Percentiles rank a stretch among this genome's conserved stretches.
Evolutionary conservation across 2,329 filamentous ascomycete species (phyloP).

Genomic region (Davidsoniella virescens): DNA sequence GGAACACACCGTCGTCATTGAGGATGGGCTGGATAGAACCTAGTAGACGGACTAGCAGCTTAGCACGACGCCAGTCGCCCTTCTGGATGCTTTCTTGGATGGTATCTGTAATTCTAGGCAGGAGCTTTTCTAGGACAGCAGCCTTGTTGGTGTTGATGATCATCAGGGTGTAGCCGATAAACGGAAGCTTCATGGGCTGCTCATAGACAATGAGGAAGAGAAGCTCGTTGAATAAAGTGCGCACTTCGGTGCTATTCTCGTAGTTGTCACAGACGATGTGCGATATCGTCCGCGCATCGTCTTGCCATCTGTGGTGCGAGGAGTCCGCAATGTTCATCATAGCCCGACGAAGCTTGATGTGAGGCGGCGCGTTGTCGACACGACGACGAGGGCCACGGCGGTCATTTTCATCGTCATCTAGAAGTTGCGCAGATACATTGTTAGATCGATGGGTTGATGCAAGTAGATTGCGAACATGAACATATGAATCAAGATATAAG

Average conservation of each 20-base stretch:
- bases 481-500: too few relatives aligned
- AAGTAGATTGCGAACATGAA: neutral
- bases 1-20: constrained; percentile 72
- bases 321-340: constrained; percentile 70
- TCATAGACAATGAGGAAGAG: constrained; percentile 64
- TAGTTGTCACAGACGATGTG: constrained; percentile 66
- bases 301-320: constrained; percentile 59
- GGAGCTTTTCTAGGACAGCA: constrained; percentile 55
- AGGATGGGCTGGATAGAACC: constrained; percentile 70
- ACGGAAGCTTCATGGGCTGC: constrained; percentile 96
- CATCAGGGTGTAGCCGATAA: constrained; percentile 69
- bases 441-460: neutral
- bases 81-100: constrained; percentile 50
- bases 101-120: constrained; percentile 43
- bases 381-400: constrained; percentile 61
- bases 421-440: neutral
- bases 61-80: constrained; percentile 80
- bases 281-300: constrained; percentile 60
- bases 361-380: constrained; percentile 52
- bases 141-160: constrained; percentile 63
- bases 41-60: constrained; percentile 76
- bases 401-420: constrained; percentile 49
- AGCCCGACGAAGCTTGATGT: constrained; percentile 59
- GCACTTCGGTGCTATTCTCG: constrained; percentile 60
- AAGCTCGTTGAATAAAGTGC: constrained; percentile 55